These are phyloP conservation scores for Dinochytrium kinnereticum DNA, from an alignment of 371 early-diverging fungal genomes.

Conservation along the genomic window DNA sequence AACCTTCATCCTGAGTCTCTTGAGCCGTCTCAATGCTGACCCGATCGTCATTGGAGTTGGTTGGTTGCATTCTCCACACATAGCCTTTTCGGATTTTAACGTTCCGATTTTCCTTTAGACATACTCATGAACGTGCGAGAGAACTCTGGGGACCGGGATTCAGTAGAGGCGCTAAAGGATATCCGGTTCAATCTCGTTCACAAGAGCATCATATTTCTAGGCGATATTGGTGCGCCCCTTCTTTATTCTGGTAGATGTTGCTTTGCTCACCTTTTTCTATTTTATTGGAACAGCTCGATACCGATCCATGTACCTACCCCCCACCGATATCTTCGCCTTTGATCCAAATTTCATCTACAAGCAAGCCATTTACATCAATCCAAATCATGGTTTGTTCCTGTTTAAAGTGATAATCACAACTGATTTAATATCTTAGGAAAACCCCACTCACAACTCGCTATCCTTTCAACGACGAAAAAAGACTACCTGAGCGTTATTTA, in stretches of 20 bases:
- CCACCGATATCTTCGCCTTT: background rate
- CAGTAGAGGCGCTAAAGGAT: background rate
- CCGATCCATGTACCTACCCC: background rate
- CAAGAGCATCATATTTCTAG: background rate
- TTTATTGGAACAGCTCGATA: background rate
- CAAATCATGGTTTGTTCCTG: conserved; percentile 26
- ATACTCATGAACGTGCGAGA: background rate
- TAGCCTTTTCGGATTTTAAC: too few relatives aligned
- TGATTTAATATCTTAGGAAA: conserved; percentile 26
- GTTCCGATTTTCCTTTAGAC: too few relatives aligned
- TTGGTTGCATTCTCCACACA: background rate
- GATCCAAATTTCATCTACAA: conserved; percentile 22
- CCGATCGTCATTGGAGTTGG: conserved; percentile 10
- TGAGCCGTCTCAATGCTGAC: conserved; percentile 11
- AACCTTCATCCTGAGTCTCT: conserved; percentile 26
- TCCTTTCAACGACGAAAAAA: conserved; percentile 31
- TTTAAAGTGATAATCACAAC: background rate
- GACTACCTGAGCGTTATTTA: conserved; percentile 35
- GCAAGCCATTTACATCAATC: conserved; percentile 37
- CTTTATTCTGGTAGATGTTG: background rate
- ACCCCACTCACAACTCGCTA: conserved; percentile 42
- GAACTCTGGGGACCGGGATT: background rate
- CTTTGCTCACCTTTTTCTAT: too few relatives aligned
- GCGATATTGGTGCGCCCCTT: conserved; percentile 6
- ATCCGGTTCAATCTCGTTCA: conserved; percentile 1